Evolutionary conservation across 352 stramenopile genomes (phyloP).

Genomic region (Pythium vanterpoolii): DNA sequence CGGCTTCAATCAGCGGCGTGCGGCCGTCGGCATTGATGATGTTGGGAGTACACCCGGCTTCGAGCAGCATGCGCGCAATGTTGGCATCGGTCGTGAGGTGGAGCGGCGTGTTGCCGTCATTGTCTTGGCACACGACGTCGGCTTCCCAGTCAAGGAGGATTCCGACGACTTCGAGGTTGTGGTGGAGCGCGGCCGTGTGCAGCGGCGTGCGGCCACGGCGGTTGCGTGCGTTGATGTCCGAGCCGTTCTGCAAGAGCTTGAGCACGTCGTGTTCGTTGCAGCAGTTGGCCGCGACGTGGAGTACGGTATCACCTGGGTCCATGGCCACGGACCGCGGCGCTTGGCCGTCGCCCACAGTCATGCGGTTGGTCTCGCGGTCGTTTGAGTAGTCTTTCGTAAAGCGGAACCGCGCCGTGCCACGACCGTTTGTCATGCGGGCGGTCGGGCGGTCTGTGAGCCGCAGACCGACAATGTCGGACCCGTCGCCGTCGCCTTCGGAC

Average conservation of each 20-base stretch:
- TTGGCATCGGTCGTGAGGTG: constrained; percentile 78
- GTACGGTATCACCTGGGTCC: constrained; percentile 82
- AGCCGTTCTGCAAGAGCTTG: constrained; percentile 84
- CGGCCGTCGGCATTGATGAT: constrained; percentile 80
- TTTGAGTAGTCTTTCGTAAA: constrained; percentile 81
- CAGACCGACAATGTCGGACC: not conserved
- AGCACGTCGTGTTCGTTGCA: constrained; percentile 85
- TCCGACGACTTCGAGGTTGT: constrained; percentile 77
- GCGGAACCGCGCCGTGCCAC: constrained; percentile 64
- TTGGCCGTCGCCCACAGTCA: constrained; percentile 33
- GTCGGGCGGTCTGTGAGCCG: constrained; percentile 17
- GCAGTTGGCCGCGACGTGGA: constrained; percentile 85
- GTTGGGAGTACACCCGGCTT: constrained; percentile 79
- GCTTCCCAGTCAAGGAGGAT: constrained; percentile 83
- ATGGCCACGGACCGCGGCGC: constrained; percentile 75
- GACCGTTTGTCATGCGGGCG: constrained; percentile 24
- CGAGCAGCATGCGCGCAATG: constrained; percentile 75
- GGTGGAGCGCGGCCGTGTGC: constrained; percentile 78
- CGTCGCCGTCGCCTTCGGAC: constrained; percentile 41
- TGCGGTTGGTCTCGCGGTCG: constrained; percentile 32
- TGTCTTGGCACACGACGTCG: constrained; percentile 72
- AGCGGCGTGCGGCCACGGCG: constrained; percentile 72
- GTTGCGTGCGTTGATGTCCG: constrained; percentile 83
- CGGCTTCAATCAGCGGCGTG: constrained; percentile 74
- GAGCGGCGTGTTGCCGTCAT: constrained; percentile 82